Evolutionary conservation across 306 rosid genomes (phyloP).

Genomic region (Rubus parviflorus): DNA sequence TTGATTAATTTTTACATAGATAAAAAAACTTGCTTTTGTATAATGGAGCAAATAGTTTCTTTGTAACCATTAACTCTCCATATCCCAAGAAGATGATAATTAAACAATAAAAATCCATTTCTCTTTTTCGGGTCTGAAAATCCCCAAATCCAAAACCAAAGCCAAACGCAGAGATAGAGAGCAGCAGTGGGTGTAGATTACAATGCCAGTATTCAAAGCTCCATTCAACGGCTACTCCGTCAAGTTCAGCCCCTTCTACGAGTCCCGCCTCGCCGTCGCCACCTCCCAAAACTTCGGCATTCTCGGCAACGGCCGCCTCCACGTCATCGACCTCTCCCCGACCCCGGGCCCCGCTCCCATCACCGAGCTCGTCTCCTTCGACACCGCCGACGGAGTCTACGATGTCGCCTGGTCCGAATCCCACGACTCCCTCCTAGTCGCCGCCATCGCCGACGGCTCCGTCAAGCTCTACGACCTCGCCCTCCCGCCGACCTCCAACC

Average conservation of each 20-base stretch:
- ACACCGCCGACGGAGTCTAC: conserved; percentile 93
- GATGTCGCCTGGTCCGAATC: conserved; percentile 92
- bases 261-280: conserved; percentile 89
- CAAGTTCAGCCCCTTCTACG: conserved; percentile 95
- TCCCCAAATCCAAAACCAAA: conserved; percentile 14
- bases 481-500: conserved; percentile 70
- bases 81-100: not conserved
- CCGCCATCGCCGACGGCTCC: conserved; percentile 94
- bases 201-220: conserved; percentile 85
- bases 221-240: conserved; percentile 97
- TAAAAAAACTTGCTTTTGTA: no score
- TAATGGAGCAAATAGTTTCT: no score
- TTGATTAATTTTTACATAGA: no score
- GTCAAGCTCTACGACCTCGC: conserved; percentile 85
- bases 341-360: conserved; percentile 39
- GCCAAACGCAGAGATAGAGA: not conserved
- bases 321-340: conserved; percentile 68
- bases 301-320: conserved; percentile 94
- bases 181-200: not conserved
- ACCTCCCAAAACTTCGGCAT: conserved; percentile 94
- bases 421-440: conserved; percentile 79
- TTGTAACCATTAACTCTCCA: no score
- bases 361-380: conserved; percentile 61
- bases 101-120: not conserved
- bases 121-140: not conserved